Conservation (phyloP, 1,139 yeast species). For the Saccharomyces hybrid region DNA sequence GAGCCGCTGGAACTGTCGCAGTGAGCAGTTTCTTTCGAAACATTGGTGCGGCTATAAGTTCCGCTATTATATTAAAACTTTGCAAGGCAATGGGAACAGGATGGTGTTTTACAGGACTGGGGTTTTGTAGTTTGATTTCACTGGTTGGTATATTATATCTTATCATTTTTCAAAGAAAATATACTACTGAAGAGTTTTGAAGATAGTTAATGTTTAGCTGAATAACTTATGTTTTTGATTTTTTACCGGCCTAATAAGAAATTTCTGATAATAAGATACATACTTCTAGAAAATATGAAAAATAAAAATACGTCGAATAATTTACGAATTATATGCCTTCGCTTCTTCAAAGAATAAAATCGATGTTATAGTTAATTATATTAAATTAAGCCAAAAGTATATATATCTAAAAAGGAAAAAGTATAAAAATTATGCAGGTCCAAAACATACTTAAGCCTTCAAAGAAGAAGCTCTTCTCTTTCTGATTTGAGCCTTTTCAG, state of each 20-base stretch:
- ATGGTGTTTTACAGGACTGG: slow-evolving; percentile 55
- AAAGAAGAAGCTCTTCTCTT: slow-evolving; percentile 99
- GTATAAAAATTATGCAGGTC: slow-evolving; percentile 9
- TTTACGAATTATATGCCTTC: not conserved
- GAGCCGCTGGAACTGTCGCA: slow-evolving; percentile 52
- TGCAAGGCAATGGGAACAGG: slow-evolving; percentile 45
- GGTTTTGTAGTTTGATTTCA: slow-evolving; percentile 36
- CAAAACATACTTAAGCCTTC: slow-evolving; percentile 50
- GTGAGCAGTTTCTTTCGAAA: slow-evolving; percentile 50
- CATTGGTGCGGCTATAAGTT: slow-evolving; percentile 49
- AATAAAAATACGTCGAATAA: no score
- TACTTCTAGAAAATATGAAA: slow-evolving; percentile 9
- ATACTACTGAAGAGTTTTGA: not conserved
- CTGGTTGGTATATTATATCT: slow-evolving; percentile 18
- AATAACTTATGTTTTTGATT: no score
- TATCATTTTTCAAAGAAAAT: slow-evolving; percentile 13
- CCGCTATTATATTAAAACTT: slow-evolving; percentile 41
- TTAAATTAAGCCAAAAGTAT: slow-evolving; percentile 11
- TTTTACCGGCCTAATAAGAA: no score
- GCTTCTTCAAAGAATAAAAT: not conserved
- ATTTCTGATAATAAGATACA: slow-evolving; percentile 1
- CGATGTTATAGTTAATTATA: slow-evolving; percentile 6
- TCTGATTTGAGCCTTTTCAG: slow-evolving; percentile 95
- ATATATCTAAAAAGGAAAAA: slow-evolving; percentile 14
- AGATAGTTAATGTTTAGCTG: not conserved